Evolutionary conservation across 2,329 filamentous ascomycete genomes (phyloP), one percentile per base, ranked within the genome.

Genomic region (Exophiala mesophila): DNA sequence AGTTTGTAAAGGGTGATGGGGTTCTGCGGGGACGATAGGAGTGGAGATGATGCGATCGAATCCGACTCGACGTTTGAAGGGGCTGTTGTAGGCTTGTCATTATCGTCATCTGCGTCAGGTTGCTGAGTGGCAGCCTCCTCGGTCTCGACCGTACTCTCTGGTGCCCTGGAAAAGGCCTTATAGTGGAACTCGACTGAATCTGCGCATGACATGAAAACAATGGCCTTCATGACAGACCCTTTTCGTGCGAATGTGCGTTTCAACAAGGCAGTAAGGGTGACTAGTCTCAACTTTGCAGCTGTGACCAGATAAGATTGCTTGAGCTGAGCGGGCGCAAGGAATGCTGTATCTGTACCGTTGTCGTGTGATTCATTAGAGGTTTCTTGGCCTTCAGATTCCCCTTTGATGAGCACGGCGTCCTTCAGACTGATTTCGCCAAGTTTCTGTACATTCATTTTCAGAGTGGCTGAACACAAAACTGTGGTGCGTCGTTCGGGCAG

Each of bases 121-220:
- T 7, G 19, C 12, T 18, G 18, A 5, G 8, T 20, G 12, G 34
- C 8, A 21, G 19, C 26, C 36, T 57, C 50, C 19, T 58, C 44
- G 17, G 55, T 50, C 31, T 55, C 44, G 54, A 53, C 32, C 55
- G 50, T 36, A 41, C 57, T 53, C 30, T 59, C 57, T 41, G 31
- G 49, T 15, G 55, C 50, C 44, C 50, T 67, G 5, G 73, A 82
- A 44, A 98, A 77, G 3, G 95, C 69, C 47, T 94, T 85, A 61
- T 88, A 97, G 63, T 97, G 90, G 57, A 96, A 98, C 61, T 98
- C 88, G 45, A 97, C 92, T 1, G 88, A 92, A 62, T 98, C 92
- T 15, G 92, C 89, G 58, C 92, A 98, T 8, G 90, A 95, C 36
- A 98, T 85, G 67, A 98, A 98, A 24, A 98, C 75, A 47, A 98